These are phyloP conservation scores for Penicillium crystallinum DNA, from an alignment of 495 filamentous ascomycete species.

Conservation along the genomic window DNA sequence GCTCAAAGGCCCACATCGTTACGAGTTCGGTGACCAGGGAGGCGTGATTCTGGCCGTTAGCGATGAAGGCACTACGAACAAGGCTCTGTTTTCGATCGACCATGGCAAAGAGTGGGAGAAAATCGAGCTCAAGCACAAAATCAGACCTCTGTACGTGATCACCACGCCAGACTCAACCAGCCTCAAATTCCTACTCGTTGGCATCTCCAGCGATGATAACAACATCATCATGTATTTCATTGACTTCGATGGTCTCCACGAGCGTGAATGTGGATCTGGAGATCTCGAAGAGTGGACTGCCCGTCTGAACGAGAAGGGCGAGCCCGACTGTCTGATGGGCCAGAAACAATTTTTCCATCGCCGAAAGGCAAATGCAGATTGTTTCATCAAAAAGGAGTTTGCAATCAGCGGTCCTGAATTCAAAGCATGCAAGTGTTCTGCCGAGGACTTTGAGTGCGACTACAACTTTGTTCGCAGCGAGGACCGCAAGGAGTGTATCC, in stretches of 20 bases:
- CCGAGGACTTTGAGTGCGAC: constrained; percentile 88
- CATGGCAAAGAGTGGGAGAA: constrained; percentile 78
- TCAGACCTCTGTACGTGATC: constrained; percentile 64
- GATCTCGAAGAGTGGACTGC: constrained; percentile 90
- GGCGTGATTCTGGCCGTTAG: constrained; percentile 76
- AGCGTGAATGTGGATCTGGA: constrained; percentile 68
- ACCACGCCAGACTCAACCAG: constrained; percentile 88
- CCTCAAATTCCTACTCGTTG: constrained; percentile 78
- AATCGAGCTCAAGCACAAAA: constrained; percentile 54
- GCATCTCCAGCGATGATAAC: constrained; percentile 31
- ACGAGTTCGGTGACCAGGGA: constrained; percentile 90
- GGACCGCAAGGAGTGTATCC: constrained; percentile 60
- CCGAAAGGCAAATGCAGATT: constrained; percentile 78
- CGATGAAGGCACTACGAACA: constrained; percentile 57
- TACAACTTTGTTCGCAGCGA: constrained; percentile 71
- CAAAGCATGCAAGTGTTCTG: constrained; percentile 71
- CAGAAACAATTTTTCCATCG: constrained; percentile 79
- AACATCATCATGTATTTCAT: constrained; percentile 61
- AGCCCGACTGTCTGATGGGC: constrained; percentile 90
- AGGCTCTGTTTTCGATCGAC: constrained; percentile 76
- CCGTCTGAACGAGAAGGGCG: constrained; percentile 68
- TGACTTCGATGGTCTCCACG: constrained; percentile 77
- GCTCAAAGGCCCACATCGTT: constrained; percentile 79
- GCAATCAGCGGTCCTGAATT: constrained; percentile 61
- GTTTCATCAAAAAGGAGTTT: constrained; percentile 83